phyloP scores from a whole-genome alignment of 2,329 filamentous ascomycete genomes.

The Alternaria incomplexa region DNA sequence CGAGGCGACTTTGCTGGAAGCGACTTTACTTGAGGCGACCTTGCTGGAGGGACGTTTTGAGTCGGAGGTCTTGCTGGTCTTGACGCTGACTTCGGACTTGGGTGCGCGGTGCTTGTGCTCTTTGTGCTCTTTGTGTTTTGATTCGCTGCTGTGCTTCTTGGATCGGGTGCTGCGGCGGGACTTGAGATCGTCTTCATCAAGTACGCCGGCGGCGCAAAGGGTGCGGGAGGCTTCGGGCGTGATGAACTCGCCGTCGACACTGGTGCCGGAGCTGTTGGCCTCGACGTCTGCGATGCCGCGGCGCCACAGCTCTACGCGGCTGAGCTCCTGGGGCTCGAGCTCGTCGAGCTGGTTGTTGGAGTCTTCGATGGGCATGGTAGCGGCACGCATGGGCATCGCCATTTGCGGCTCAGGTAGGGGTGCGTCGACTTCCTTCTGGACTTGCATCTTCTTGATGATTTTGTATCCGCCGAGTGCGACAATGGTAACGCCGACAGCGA shows the following conservation, averaged over 20 bases:
- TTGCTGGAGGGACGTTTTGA: constrained; percentile 7
- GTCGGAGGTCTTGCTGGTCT: constrained; percentile 25
- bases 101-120: constrained; percentile 28
- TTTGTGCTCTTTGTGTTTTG: constrained; percentile 37
- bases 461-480: constrained; percentile 97
- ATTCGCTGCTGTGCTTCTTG: constrained; percentile 27
- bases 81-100: constrained; percentile 34
- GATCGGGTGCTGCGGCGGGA: constrained; percentile 38
- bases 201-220: constrained; percentile 53
- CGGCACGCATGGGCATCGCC: constrained; percentile 20
- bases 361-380: constrained; percentile 15
- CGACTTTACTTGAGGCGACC: not conserved
- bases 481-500: constrained; percentile 90
- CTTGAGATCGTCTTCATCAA: constrained; percentile 57
- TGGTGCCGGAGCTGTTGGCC: constrained; percentile 61
- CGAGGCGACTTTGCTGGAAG: constrained; percentile 2
- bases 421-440: constrained; percentile 47
- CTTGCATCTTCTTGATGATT: constrained; percentile 85
- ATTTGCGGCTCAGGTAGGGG: constrained; percentile 4
- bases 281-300: constrained; percentile 67
- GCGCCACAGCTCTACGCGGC: constrained; percentile 67
- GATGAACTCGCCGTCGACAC: constrained; percentile 70
- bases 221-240: constrained; percentile 61
- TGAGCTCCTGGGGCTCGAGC: constrained; percentile 62
- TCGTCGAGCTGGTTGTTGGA: constrained; percentile 57